Evolutionary conservation across 495 filamentous ascomycete species (phyloP).

Genomic region (Penicillium egyptiacum): DNA sequence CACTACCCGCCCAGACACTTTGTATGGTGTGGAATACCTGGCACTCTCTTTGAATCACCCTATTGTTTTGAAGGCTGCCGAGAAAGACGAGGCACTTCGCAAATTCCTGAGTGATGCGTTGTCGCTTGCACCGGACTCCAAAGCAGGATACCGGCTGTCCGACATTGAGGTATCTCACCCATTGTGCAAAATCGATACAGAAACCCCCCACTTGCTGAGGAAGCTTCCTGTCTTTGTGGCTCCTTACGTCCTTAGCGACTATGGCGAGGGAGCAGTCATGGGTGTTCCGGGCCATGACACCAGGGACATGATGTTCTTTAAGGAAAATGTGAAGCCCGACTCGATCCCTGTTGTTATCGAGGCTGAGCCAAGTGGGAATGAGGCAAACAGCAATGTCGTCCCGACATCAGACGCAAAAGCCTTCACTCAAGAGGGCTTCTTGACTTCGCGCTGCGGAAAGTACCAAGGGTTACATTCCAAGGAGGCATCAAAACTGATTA

Average conservation of each 20-base stretch:
- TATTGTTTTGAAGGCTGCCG: slow-evolving; percentile 61
- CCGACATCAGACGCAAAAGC: slow-evolving; percentile 39
- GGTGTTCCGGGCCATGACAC: slow-evolving; percentile 83
- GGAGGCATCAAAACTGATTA: slow-evolving; percentile 61
- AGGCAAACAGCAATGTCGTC: slow-evolving; percentile 37
- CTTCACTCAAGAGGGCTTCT: slow-evolving; percentile 47
- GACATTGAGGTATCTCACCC: slow-evolving; percentile 66
- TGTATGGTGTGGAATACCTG: slow-evolving; percentile 81
- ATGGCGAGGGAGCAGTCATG: slow-evolving; percentile 90
- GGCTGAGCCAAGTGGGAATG: slow-evolving; percentile 35
- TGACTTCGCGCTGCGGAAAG: slow-evolving; percentile 44
- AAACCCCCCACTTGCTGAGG: slow-evolving; percentile 48
- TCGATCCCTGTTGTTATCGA: slow-evolving; percentile 53
- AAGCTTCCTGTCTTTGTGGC: slow-evolving; percentile 75
- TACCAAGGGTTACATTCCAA: slow-evolving; percentile 58
- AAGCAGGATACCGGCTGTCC: slow-evolving; percentile 67
- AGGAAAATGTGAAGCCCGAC: slow-evolving; percentile 56
- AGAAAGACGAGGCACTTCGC: slow-evolving; percentile 57
- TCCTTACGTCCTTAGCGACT: slow-evolving; percentile 83
- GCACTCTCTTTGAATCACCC: slow-evolving; percentile 74
- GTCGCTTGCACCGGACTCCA: slow-evolving; percentile 66
- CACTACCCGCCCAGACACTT: slow-evolving; percentile 80
- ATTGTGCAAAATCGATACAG: slow-evolving; percentile 52
- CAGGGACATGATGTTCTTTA: slow-evolving; percentile 78
- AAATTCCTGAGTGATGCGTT: slow-evolving; percentile 65